Percentiles rank a stretch among this genome's conserved stretches.
phyloP scores from a whole-genome alignment of 2,329 filamentous ascomycete genomes.

The Ophiostoma fasciatum region DNA sequence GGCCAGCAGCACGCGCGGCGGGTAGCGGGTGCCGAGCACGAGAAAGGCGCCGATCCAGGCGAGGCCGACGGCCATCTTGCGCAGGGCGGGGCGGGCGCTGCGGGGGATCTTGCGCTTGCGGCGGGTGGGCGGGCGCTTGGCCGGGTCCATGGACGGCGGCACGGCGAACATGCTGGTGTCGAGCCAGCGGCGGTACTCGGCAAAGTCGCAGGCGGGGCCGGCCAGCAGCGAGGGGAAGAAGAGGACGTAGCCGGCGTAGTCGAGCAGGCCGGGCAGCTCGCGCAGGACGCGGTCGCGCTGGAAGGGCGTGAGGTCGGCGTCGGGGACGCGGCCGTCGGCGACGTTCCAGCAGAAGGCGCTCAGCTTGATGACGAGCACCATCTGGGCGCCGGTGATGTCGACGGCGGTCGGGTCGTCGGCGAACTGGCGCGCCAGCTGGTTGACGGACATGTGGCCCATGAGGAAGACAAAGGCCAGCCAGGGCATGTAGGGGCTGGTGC shows the following conservation, averaged over 20 bases:
- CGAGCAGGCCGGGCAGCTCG: conserved; percentile 58
- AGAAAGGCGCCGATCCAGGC: conserved; percentile 70
- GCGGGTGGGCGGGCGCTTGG: conserved; percentile 70
- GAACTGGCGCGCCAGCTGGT: conserved; percentile 70
- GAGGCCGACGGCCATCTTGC: conserved; percentile 60
- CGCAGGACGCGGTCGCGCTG: conserved; percentile 71
- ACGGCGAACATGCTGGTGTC: conserved; percentile 90
- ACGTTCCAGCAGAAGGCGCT: conserved; percentile 97
- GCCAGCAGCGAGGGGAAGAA: conserved; percentile 89
- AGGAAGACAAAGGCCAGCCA: conserved; percentile 90
- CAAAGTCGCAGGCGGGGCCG: conserved; percentile 87
- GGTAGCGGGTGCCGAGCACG: conserved; percentile 34
- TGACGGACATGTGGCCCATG: conserved; percentile 90
- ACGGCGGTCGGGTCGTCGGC: conserved; percentile 49
- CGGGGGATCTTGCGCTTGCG: conserved; percentile 87
- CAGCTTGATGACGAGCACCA: conserved; percentile 97
- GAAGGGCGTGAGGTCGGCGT: conserved; percentile 66
- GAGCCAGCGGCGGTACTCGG: conserved; percentile 84
- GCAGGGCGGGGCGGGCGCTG: conserved; percentile 69
- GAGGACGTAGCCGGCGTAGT: conserved; percentile 80
- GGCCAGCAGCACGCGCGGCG: conserved; percentile 38
- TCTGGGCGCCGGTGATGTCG: conserved; percentile 91
- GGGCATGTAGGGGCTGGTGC: conserved; percentile 80
- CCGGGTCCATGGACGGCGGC: conserved; percentile 64
- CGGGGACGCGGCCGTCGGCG: conserved; percentile 72